These are phyloP conservation scores for Quillaja saponaria DNA, from an alignment of 306 rosid species.

Conservation along the genomic window DNA sequence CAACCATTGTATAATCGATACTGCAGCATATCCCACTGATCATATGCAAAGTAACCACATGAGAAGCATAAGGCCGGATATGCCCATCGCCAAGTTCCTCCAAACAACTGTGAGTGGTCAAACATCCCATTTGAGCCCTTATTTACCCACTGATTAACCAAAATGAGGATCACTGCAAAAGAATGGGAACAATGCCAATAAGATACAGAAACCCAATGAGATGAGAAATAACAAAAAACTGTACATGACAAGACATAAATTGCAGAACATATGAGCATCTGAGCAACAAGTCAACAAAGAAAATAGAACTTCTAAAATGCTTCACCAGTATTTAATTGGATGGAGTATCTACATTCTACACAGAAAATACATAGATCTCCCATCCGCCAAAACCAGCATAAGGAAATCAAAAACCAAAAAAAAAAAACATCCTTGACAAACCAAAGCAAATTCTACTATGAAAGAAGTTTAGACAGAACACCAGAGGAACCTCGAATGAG, in stretches of 20 bases:
- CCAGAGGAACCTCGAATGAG: too few relatives aligned
- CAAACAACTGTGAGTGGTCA: conserved; percentile 78
- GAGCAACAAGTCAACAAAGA: background rate
- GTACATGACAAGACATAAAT: background rate
- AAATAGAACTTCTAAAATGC: background rate
- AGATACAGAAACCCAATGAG: conserved; percentile 21
- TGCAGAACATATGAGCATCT: background rate
- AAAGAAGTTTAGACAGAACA: too few relatives aligned
- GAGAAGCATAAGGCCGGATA: conserved; percentile 84
- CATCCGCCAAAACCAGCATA: too few relatives aligned
- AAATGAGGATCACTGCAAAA: conserved; percentile 68
- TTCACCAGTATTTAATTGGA: background rate
- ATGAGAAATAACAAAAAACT: background rate
- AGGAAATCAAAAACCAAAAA: too few relatives aligned
- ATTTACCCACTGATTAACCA: conserved; percentile 51
- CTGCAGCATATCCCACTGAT: conserved; percentile 92
- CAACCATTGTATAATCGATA: conserved; percentile 66
- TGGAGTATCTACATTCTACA: too few relatives aligned
- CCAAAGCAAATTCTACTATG: too few relatives aligned
- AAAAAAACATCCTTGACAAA: too few relatives aligned
- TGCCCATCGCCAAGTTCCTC: conserved; percentile 85
- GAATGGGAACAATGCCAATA: background rate
- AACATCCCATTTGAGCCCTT: conserved; percentile 64
- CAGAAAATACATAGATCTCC: too few relatives aligned
- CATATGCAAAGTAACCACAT: conserved; percentile 98